A percentile compares a stretch with the other conserved stretches of the same genome.
Conservation (phyloP, 768 basidiomycete species). For the Amanita inopinata region DNA sequence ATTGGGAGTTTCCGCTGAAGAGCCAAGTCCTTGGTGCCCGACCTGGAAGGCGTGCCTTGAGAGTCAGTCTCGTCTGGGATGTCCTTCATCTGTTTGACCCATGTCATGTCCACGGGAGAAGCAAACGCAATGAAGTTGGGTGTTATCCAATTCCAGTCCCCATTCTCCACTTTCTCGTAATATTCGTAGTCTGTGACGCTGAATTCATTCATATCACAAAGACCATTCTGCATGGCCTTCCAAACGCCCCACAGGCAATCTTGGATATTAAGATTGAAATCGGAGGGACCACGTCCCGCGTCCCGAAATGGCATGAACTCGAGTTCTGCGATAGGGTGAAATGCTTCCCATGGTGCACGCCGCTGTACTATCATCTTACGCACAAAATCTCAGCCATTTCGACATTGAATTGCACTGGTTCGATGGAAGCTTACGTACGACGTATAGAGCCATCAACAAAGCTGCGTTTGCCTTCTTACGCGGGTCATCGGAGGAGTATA, state of each 20-base stretch:
- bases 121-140: conserved; percentile 92
- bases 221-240: conserved; percentile 84
- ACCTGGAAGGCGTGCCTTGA: conserved; percentile 13
- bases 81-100: conserved; percentile 72
- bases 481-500: conserved; percentile 84
- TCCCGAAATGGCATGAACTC: conserved; percentile 96
- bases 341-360: conserved; percentile 88
- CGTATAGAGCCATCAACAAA: conserved; percentile 86
- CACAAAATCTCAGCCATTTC: too few relatives aligned
- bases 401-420: too few relatives aligned
- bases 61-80: conserved; percentile 13
- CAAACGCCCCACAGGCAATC: conserved; percentile 85
- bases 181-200: conserved; percentile 87
- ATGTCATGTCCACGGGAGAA: conserved; percentile 74
- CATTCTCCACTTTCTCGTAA: conserved; percentile 93
- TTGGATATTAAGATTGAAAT: conserved; percentile 90
- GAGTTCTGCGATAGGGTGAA: conserved; percentile 84
- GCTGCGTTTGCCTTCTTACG: conserved; percentile 90
- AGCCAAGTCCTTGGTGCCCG: conserved; percentile 36
- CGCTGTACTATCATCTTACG: conserved; percentile 95
- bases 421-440: conserved; percentile 52
- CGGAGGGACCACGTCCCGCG: conserved; percentile 85
- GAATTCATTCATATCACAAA: conserved; percentile 94
- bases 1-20: conserved; percentile 70
- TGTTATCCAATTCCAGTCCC: conserved; percentile 94